Evolutionary conservation across 306 rosid genomes (phyloP).

Genomic region (Gleditsia sinensis): DNA sequence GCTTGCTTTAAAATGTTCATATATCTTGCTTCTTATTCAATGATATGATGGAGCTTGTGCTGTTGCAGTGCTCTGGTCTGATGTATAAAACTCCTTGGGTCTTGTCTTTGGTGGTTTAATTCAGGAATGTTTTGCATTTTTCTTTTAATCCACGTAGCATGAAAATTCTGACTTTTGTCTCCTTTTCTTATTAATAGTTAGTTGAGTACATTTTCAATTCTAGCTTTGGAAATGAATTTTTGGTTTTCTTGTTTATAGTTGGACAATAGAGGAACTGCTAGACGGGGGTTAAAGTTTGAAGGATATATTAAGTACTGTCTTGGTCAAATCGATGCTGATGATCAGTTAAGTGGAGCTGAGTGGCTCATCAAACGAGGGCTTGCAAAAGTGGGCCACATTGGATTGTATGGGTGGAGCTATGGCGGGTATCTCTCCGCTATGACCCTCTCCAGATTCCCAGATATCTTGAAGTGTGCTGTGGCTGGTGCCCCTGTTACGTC

Average conservation of each 20-base stretch:
- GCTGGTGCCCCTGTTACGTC: conserved; percentile 96
- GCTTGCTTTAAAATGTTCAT: conserved; percentile 22
- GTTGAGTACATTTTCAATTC: neutral
- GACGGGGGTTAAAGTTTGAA: conserved; percentile 92
- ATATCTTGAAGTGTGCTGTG: conserved; percentile 74
- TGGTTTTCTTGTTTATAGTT: conserved; percentile 54
- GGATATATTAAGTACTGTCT: conserved; percentile 63
- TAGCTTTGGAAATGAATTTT: neutral
- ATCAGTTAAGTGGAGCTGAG: conserved; percentile 86
- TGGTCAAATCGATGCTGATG: conserved; percentile 87
- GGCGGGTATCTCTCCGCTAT: conserved; percentile 94
- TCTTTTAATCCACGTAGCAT: neutral
- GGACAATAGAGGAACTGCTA: conserved; percentile 91
- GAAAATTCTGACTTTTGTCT: neutral
- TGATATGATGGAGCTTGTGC: conserved; percentile 1
- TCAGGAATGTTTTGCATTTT: neutral
- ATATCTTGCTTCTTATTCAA: neutral
- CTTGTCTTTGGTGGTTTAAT: neutral
- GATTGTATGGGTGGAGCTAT: conserved; percentile 98
- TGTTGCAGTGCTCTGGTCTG: conserved; percentile 7
- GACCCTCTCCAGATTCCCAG: conserved; percentile 80
- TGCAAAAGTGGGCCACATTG: conserved; percentile 73
- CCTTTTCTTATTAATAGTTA: conserved; percentile 1
- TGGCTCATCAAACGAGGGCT: conserved; percentile 87
- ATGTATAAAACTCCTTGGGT: conserved; percentile 20